Evolutionary conservation across 148 eudicot species (phyloP), one percentile per base, ranked within the genome.

Genomic region (Simmondsia chinensis): DNA sequence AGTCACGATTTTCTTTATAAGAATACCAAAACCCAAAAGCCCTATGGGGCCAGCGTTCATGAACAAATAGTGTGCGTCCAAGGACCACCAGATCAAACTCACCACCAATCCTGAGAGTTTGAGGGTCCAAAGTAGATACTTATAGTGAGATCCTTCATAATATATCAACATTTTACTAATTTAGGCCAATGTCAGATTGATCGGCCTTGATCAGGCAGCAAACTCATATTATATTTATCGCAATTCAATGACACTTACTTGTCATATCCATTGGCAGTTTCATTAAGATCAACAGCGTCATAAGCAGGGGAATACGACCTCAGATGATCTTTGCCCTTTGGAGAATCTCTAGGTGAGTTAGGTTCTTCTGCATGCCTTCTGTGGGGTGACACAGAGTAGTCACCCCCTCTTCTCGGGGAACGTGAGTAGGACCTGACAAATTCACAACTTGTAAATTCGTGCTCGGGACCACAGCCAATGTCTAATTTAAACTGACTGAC

Each of bases 371-470:
- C 68, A 48, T 64, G 71, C 54, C 74, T 77, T 63, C 89, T 57
- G 28, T 46, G 46, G 27, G 83, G 82, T 34, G 87, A 76, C 38
- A 46, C 40, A 20, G 87, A 80, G 47, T 57, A 56, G 52, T 71
- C 77, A 31, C 36, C 60, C 26, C 60, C 68, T 25, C 72, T 55
- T 54, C 62, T 68, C 30, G 80, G 80, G 33, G 89, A 70, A 20
- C 69, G 61, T 30, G 83, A 70, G 39, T 61, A 73, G 31, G 89
- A 74, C 65, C 83, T 81, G 66, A 37, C 9, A 44, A 25, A 7
- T 6, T 7, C 36, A 32, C 6, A 37, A 31, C 15, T 26, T 16
- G 15, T 31, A n/a, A n/a, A n/a, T n/a, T n/a, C n/a, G 31, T 28
- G 31, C 6, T 28, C 6, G 31, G 9, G 31, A 28, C 5, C 9